A percentile compares a stretch with the other conserved stretches of the same genome.
Evolutionary conservation across 2,329 filamentous ascomycete genomes (phyloP).

Genomic region (Scolecobasidium constrictum): DNA sequence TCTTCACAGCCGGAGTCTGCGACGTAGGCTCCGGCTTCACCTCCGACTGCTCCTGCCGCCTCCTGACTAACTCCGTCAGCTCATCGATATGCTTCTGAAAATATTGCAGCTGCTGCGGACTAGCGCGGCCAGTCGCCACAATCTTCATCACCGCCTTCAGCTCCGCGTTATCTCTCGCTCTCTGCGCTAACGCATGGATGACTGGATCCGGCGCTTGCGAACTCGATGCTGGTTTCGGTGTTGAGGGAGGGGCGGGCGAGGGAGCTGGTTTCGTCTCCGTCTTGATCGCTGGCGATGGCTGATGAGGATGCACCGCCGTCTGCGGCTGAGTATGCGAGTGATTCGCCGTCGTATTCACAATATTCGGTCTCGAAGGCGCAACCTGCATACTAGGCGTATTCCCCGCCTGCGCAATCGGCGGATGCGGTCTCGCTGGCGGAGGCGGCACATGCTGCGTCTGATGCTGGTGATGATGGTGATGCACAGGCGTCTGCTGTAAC

Average conservation of each 20-base stretch:
- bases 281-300: not conserved
- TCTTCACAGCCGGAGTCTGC: slow-evolving; percentile 11
- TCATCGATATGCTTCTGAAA: slow-evolving; percentile 77
- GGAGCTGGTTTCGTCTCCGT: slow-evolving; percentile 1
- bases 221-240: not conserved
- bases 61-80: slow-evolving; percentile 45
- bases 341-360: slow-evolving; percentile 10
- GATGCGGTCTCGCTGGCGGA: slow-evolving; percentile 13
- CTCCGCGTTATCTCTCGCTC: slow-evolving; percentile 60
- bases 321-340: slow-evolving; percentile 4
- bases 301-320: slow-evolving; percentile 10
- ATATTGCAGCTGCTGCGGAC: slow-evolving; percentile 57
- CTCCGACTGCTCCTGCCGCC: slow-evolving; percentile 4
- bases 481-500: not conserved
- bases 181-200: slow-evolving; percentile 67
- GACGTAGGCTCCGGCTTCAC: no score
- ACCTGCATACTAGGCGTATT: no score
- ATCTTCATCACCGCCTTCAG: slow-evolving; percentile 74
- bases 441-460: slow-evolving; percentile 1
- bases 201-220: slow-evolving; percentile 52
- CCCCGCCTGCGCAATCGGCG: slow-evolving; percentile 18
- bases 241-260: slow-evolving; percentile 1
- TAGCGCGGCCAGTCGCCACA: slow-evolving; percentile 65
- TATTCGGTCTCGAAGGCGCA: slow-evolving; percentile 12
- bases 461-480: no score